Percentiles rank a stretch among this genome's conserved stretches.
These are phyloP conservation scores for Klebsormidium nitens DNA, from an alignment of 139 green algal genomes.

Conservation along the genomic window DNA sequence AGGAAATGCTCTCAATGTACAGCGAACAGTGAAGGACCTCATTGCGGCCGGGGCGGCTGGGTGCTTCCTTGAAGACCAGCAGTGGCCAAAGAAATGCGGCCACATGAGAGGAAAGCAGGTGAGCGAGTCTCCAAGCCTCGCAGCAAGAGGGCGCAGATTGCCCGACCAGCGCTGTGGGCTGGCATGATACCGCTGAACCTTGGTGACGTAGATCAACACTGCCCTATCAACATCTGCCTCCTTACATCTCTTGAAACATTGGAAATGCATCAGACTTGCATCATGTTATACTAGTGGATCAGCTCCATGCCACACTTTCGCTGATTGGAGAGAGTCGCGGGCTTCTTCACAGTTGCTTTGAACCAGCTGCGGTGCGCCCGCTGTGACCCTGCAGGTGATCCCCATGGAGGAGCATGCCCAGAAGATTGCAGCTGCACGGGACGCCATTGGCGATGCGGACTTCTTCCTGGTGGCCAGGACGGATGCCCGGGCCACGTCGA, in stretches of 20 bases:
- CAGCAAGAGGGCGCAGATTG: slow-evolving; percentile 59
- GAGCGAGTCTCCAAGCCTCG: slow-evolving; percentile 43
- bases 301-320: no score
- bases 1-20: slow-evolving; percentile 74
- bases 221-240: no score
- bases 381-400: slow-evolving; percentile 11
- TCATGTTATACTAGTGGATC: no score
- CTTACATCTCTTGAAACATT: no score
- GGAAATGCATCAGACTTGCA: no score
- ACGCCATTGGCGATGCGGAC: slow-evolving; percentile 61
- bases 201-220: no score
- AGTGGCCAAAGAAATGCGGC: slow-evolving; percentile 35
- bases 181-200: no score
- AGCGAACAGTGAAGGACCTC: slow-evolving; percentile 72
- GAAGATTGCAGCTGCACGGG: slow-evolving; percentile 59
- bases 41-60: slow-evolving; percentile 66
- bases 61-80: slow-evolving; percentile 55
- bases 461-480: slow-evolving; percentile 79
- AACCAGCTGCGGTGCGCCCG: background rate
- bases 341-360: background rate
- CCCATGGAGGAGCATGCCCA: slow-evolving; percentile 8
- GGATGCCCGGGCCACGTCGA: slow-evolving; percentile 44
- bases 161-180: background rate
- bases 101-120: slow-evolving; percentile 64
- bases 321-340: no score